Percentiles rank a stretch among this genome's conserved stretches.
These are phyloP conservation scores for Exophiala sideris DNA, from an alignment of 2,329 filamentous ascomycete species.

Conservation along the genomic window DNA sequence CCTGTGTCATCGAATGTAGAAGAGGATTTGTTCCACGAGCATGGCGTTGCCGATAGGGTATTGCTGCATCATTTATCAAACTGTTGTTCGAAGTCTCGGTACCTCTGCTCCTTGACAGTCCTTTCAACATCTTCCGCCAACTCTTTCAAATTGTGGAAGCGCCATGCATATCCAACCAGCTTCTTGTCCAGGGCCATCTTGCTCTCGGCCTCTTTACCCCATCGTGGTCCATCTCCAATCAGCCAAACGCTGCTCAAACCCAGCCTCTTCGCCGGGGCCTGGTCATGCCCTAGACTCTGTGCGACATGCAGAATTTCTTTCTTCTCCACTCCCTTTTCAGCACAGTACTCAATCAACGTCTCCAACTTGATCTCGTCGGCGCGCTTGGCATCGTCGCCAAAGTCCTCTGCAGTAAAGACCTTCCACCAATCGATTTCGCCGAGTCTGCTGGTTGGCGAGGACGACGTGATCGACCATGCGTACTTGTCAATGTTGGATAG, in stretches of 20 bases:
- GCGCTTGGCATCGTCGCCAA: slow-evolving; percentile 55
- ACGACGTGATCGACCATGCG: slow-evolving; percentile 42
- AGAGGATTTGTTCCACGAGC: not conserved
- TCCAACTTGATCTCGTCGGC: slow-evolving; percentile 28
- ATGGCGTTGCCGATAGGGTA: not conserved
- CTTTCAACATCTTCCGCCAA: slow-evolving; percentile 20
- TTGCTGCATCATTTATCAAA: not conserved
- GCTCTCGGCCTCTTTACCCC: slow-evolving; percentile 27
- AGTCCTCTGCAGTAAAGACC: slow-evolving; percentile 63
- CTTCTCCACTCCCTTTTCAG: slow-evolving; percentile 55
- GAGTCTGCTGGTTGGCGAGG: slow-evolving; percentile 55
- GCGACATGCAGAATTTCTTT: slow-evolving; percentile 64
- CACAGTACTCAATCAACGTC: slow-evolving; percentile 51
- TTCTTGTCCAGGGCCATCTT: slow-evolving; percentile 28
- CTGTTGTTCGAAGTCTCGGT: not conserved
- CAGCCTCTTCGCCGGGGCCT: slow-evolving; percentile 60
- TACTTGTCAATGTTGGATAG: slow-evolving; percentile 56
- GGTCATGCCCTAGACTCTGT: slow-evolving; percentile 64
- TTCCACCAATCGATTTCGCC: slow-evolving; percentile 52
- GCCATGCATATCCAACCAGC: slow-evolving; percentile 27
- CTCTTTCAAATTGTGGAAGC: slow-evolving; percentile 22
- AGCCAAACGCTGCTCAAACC: slow-evolving; percentile 61
- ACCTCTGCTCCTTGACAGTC: not conserved
- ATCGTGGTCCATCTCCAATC: slow-evolving; percentile 26
- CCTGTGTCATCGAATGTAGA: not conserved